Percentiles rank a stretch among this genome's conserved stretches.
phyloP scores from a whole-genome alignment of 805 yeast genomes.

The Starmerella gropengiesseri region DNA sequence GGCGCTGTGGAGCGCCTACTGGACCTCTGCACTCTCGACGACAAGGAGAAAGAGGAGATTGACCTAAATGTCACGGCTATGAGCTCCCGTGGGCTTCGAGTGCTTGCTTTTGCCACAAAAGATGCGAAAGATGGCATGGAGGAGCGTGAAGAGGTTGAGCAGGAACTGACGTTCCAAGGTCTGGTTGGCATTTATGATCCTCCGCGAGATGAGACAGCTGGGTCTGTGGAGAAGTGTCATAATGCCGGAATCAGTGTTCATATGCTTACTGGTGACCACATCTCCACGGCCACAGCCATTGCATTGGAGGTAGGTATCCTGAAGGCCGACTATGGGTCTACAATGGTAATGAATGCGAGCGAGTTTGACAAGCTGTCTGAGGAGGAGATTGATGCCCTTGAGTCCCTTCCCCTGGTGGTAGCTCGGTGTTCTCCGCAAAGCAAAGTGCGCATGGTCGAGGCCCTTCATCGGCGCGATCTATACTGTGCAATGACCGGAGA shows the following conservation, averaged over 20 bases:
- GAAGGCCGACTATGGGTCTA: slow-evolving; percentile 43
- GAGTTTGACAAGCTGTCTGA: slow-evolving; percentile 58
- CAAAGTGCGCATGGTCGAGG: slow-evolving; percentile 71
- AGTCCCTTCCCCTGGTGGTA: slow-evolving; percentile 62
- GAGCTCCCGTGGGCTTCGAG: slow-evolving; percentile 59
- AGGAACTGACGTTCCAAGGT: slow-evolving; percentile 48
- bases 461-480: slow-evolving; percentile 50
- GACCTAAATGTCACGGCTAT: slow-evolving; percentile 48
- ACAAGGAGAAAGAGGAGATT: slow-evolving; percentile 34
- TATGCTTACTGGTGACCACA: slow-evolving; percentile 76
- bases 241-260: slow-evolving; percentile 68
- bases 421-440: slow-evolving; percentile 80
- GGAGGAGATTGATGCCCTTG: slow-evolving; percentile 47
- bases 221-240: slow-evolving; percentile 55
- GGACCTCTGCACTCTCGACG: slow-evolving; percentile 39
- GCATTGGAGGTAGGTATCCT: slow-evolving; percentile 73
- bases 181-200: slow-evolving; percentile 73
- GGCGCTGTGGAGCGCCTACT: slow-evolving; percentile 71
- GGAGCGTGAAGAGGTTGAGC: slow-evolving; percentile 40
- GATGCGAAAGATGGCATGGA: slow-evolving; percentile 21
- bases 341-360: slow-evolving; percentile 66
- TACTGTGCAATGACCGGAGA: slow-evolving; percentile 77
- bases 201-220: slow-evolving; percentile 59
- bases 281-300: slow-evolving; percentile 66
- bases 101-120: slow-evolving; percentile 54